Evolutionary conservation across 768 basidiomycete species (phyloP), one percentile per base, ranked within the genome.

Genomic region (Pleurotus djamor): DNA sequence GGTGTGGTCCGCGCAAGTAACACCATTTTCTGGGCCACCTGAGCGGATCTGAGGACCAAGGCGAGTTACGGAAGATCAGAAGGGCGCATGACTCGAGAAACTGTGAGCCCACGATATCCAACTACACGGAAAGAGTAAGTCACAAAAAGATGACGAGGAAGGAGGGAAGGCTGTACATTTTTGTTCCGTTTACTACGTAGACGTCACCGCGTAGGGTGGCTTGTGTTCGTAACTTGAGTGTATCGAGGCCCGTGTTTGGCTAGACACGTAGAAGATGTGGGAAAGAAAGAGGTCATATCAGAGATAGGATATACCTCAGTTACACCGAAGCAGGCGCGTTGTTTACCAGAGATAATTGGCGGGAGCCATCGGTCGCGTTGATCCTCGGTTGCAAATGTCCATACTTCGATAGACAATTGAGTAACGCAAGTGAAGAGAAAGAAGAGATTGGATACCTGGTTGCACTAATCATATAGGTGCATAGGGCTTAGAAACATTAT

Each of bases 271-370:
- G 33, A 10, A 6, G 37, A 12, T 17, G 34, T n/a, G n/a, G 51
- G 51, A 34, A 16, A 36, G 32, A 36, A 2, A 32, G 21, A 38
- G 14, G 37, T 8, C 38, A 41, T 17, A 28, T 28, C 21, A 28
- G 21, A 28, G 21, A 28, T 28, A 28, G 21, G 21, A 28, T 28
- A 28, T 44, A 56, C 54, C 54, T 56, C 54, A 56, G 64, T 65
- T 5, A 65, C 64, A 5, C 64, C 64, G 33, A 65, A 65, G 35
- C 64, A 65, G 1, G 47, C 60, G 14, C 64, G 62, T 55, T 61
- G 59, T 34, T 60, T 16, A 5, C 64, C 64, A 14, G 57, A 47
- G 16, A 65, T 57, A 41, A 65, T 45, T 9, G 54, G 54, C 9
- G 54, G 54, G 4, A 56, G 21, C 45, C 57, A 41, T 51, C 62